Evolutionary conservation across 2,329 filamentous ascomycete species (phyloP).

Genomic region (Fusarium neocosmosporiellum): DNA sequence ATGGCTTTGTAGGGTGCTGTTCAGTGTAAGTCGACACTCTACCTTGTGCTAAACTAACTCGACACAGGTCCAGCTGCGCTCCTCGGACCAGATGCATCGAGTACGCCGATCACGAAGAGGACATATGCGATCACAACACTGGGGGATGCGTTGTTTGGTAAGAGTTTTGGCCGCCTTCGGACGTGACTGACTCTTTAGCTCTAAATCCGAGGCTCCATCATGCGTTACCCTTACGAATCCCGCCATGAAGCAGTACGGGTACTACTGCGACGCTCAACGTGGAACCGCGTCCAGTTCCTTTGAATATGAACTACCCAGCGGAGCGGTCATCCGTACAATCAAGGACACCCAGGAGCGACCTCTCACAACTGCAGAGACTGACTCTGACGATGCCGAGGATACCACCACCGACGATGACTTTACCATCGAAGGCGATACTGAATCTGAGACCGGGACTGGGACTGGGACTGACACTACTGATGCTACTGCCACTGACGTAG

Average conservation of each 20-base stretch:
- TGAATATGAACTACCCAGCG: background rate
- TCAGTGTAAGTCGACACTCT: background rate
- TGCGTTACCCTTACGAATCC: conserved; percentile 2
- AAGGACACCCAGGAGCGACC: background rate
- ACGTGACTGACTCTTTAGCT: background rate
- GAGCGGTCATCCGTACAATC: background rate
- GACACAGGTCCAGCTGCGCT: background rate
- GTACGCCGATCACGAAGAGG: background rate
- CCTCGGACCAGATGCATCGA: conserved; percentile 6
- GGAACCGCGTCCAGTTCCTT: background rate
- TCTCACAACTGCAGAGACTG: background rate
- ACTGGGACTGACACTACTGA: background rate
- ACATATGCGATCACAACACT: conserved; percentile 4
- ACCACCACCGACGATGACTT: background rate
- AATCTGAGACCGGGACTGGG: background rate
- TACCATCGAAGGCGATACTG: background rate
- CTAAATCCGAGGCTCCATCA: background rate
- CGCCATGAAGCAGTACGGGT: background rate
- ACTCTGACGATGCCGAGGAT: background rate
- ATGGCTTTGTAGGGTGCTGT: conserved; percentile 9
- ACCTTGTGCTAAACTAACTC: background rate
- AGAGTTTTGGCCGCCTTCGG: background rate
- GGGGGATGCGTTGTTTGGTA: conserved; percentile 11
- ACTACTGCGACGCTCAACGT: background rate
- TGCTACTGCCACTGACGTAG: background rate